Base-by-base conservation (phyloP, 345 rosid species). In the Crucihimalaya himalaica region DNA sequence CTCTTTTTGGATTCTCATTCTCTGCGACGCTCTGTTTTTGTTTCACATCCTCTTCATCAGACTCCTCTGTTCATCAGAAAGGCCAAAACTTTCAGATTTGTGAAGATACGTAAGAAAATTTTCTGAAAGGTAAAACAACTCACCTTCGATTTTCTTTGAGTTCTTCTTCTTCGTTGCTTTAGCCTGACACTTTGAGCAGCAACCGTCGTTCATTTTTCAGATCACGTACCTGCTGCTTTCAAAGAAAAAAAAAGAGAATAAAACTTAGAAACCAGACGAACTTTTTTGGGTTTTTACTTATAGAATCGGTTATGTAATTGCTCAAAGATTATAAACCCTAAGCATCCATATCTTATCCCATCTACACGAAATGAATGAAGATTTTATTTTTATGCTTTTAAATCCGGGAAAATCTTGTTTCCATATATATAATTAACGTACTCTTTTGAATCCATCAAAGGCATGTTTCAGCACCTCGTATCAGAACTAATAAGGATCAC, bases 61-160 rank as follows among this genome's bases (percentile, higher is more conserved):
- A 12, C 55, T 25, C 43, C 27, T 64, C 76, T 70, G 71, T 70
- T 47, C 66, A 77, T 61, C 70, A 70, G 6, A 77, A 70, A 54
- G 15, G 35, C 14, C 39, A 4, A 20, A 54, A 47, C 31, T 25
- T 75, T 53, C 19, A 53, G 51, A 46, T 63, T 53, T 18, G 23
- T 53, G 57, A 53, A 20, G 21, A 29, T 28, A 18, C 18, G 13
- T 55, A 65, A 29, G n/a, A 50, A 67, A 52, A 43, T 16, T 29
- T 60, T 3, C 39, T 23, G 8, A 14, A 23, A n/a, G 13, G 31
- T 4, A 68, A 28, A 60, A 35, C 34, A 39, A 45, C 39, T 68
- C 40, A 76, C 79, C 75, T 43, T 69, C 8, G 45, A n/a, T 34
- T 19, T 63, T 25, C 75, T 52, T 74, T 6, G 57, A 27, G 16